Base-by-base conservation (phyloP, 2,329 filamentous ascomycete genomes). In the Fusarium dimerum region DNA sequence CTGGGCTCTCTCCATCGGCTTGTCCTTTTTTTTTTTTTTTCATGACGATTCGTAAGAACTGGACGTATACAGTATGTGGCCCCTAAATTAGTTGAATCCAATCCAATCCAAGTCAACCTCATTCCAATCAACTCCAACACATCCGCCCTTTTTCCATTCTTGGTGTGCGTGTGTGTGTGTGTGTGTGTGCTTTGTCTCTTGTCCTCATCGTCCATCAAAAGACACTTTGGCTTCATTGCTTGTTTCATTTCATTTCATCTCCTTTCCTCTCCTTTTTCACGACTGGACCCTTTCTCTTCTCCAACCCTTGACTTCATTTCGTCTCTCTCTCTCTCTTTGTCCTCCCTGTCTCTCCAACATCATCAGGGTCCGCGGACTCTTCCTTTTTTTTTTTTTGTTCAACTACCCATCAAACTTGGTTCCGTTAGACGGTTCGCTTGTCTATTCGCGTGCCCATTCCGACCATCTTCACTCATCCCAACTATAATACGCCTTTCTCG, bases 91-190 rank as follows among this genome's bases (percentile, higher is more conserved):
- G 5, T 26, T 26, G 20, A 26, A 26, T 26, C 20, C 20, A 26
- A 26, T 26, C 51, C 53, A 64, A 60, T 43, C 52, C 57, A 60
- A 60, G 43, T 47, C 57, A 58, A 55, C 57, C 57, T 55, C 51
- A 50, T 56, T 44, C 56, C 44, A 56, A 57, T 44, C 47, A 26
- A 36, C 32, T 36, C 11, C 9, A 36, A 9, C 32, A 15, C 13
- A 5, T 36, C 32, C 13, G 32, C 32, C 32, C 32, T 36, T 36
- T 36, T 36, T 11, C 51, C 44, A 44, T 48, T 50, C 59, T 59
- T 64, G n/a, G n/a, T n/a, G n/a, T n/a, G n/a, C n/a, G n/a, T n/a
- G n/a, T n/a, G n/a, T n/a, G n/a, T n/a, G n/a, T n/a, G n/a, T n/a
- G 62, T 60, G 57, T 55, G 54, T 46, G 56, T 52, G 32, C 45